Evolutionary conservation across 495 filamentous ascomycete genomes (phyloP), one percentile per base, ranked within the genome.

Genomic region (Penicillium cataractarum): DNA sequence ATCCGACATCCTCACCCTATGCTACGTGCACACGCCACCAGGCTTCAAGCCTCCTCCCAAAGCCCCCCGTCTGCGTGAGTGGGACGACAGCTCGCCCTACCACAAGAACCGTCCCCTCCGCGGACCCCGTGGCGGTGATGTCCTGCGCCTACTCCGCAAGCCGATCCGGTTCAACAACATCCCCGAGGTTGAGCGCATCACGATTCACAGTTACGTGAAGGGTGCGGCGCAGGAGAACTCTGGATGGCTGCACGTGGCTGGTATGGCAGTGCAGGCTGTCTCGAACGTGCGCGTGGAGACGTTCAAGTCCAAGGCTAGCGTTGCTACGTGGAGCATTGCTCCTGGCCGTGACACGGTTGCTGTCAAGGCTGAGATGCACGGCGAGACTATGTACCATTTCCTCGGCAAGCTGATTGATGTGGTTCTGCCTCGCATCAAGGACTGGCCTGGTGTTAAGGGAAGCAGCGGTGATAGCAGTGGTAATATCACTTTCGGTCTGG

Each of bases 351-450:
- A 78, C 51, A 75, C 74, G 13, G 80, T 86, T 55, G 86, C 78
- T 68, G 87, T 86, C 74, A 95, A 84, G 78, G 87, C 86, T 24
- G 86, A 90, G 40, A 71, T 98, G 49, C 75, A 80, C 32, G 90
- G 92, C 17, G 89, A 95, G 75, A 84, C 89, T 53, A 93, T 96
- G 71, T 92, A 90, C 62, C 86, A 96, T 72, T 98, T 98, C 75
- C 65, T 99, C 42, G 86, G 91, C 54, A 93, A 93, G 78, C 74
- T 89, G 65, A 80, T 97, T 40, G 89, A 97, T 75, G 79, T 97
- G 5, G 96, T 99, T 8, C 80, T 97, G 72, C 95, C 95, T 54
- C 88, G 87, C 68, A 93, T 98, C 68, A 99, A 97, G 82, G 95
- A 99, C 60, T 99, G 92, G 87, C 82, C 83, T 58, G 95, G 95